Conservation (phyloP, 352 stramenopile genomes). For the Ophiocytium majus region DNA sequence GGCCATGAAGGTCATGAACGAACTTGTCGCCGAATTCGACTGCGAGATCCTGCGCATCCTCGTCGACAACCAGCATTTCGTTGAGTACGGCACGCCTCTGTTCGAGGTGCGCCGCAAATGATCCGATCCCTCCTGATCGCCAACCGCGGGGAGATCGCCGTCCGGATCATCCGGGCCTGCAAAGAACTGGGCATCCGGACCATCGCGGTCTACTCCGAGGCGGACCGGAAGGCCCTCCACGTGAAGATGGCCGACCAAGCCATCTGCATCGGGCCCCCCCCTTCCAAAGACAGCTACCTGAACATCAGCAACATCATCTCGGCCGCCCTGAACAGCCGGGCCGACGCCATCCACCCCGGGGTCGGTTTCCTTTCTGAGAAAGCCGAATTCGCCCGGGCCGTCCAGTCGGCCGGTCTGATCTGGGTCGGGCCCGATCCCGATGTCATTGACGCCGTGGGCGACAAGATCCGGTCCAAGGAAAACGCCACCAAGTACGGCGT, state of each 20-base stretch:
- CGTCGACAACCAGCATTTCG: neutral
- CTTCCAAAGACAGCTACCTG: conserved; percentile 62
- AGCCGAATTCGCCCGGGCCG: conserved; percentile 70
- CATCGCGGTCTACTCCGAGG: conserved; percentile 86
- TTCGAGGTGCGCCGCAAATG: neutral
- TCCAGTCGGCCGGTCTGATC: conserved; percentile 69
- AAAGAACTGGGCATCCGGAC: conserved; percentile 81
- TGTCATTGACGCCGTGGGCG: conserved; percentile 80
- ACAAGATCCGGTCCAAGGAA: conserved; percentile 79
- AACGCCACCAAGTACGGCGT: conserved; percentile 78
- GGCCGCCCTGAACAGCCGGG: conserved; percentile 25
- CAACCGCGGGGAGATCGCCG: conserved; percentile 87
- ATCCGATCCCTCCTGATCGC: conserved; percentile 70
- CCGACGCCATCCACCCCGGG: conserved; percentile 78
- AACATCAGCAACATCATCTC: conserved; percentile 64
- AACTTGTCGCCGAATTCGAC: neutral
- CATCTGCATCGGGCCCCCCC: conserved; percentile 55
- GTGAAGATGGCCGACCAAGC: conserved; percentile 69
- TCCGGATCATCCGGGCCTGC: conserved; percentile 84
- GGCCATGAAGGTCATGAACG: conserved; percentile 3
- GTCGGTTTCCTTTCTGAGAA: conserved; percentile 85
- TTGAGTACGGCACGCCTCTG: neutral
- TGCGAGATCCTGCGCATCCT: neutral
- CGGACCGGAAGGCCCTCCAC: conserved; percentile 76
- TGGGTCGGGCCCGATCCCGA: conserved; percentile 80